Conservation (phyloP, 2,329 filamentous ascomycete genomes). For the Epichloe amarillans region DNA sequence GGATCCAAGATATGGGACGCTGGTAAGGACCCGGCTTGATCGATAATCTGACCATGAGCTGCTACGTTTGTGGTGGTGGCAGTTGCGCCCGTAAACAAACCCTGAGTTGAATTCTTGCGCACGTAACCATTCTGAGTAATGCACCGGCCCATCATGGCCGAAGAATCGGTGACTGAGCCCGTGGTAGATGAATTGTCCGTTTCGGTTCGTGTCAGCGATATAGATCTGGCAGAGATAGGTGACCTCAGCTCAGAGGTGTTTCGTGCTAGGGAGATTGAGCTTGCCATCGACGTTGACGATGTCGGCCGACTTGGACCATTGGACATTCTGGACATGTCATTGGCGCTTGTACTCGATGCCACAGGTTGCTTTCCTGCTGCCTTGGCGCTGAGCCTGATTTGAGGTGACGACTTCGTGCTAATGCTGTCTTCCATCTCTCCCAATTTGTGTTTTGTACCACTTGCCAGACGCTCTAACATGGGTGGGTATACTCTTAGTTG, state of each 20-base stretch:
- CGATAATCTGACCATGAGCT: slow-evolving; percentile 30
- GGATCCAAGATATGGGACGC: slow-evolving; percentile 12
- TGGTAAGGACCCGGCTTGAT: slow-evolving; percentile 22
- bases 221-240: slow-evolving; percentile 1
- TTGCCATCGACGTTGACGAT: background rate
- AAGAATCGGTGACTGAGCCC: slow-evolving; percentile 3
- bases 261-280: background rate
- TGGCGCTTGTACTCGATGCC: slow-evolving; percentile 8
- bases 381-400: slow-evolving; percentile 25
- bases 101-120: slow-evolving; percentile 10
- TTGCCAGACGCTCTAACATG: slow-evolving; percentile 14
- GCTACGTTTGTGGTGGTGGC: slow-evolving; percentile 28
- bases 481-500: slow-evolving; percentile 11
- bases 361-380: slow-evolving; percentile 35
- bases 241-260: slow-evolving; percentile 1
- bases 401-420: background rate
- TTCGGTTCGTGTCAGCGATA: slow-evolving; percentile 1
- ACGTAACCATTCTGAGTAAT: slow-evolving; percentile 19
- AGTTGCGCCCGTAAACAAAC: slow-evolving; percentile 22
- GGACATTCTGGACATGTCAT: slow-evolving; percentile 7
- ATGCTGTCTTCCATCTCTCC: background rate
- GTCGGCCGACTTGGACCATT: slow-evolving; percentile 1
- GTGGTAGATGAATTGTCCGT: slow-evolving; percentile 4
- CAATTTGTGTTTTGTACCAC: slow-evolving; percentile 1
- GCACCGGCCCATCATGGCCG: slow-evolving; percentile 19